phyloP scores from a whole-genome alignment of 257 asterid genomes.

The Solanum gandarillasii region DNA sequence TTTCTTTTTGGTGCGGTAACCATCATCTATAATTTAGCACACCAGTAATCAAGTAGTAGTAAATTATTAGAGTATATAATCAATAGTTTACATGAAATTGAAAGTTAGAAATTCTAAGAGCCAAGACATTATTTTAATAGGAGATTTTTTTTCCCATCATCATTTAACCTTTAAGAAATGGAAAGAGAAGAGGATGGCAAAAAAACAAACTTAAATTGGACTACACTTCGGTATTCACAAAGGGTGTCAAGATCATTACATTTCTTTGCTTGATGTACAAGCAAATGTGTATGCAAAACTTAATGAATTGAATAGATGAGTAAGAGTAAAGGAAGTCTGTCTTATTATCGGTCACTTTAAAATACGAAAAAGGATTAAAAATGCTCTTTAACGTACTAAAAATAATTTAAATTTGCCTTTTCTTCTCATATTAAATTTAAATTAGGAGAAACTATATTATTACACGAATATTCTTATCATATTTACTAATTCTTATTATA shows the following conservation, averaged over 20 bases:
- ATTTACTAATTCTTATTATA: no score
- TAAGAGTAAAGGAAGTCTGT: not conserved
- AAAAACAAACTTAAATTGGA: not conserved
- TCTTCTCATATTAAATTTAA: no score
- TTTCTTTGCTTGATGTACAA: constrained; percentile 15
- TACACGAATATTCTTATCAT: no score
- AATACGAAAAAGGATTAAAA: not conserved
- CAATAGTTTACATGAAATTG: not conserved
- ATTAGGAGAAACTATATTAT: not conserved
- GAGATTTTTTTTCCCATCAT: not conserved
- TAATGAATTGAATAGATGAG: not conserved
- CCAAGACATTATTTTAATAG: not conserved
- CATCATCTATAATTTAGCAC: not conserved
- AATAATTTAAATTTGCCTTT: not conserved
- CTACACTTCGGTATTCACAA: not conserved
- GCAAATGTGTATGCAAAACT: not conserved
- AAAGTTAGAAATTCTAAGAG: not conserved
- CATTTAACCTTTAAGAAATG: not conserved
- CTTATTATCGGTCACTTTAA: not conserved
- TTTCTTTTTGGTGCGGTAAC: not conserved
- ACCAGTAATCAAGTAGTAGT: not conserved
- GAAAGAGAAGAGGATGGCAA: not conserved
- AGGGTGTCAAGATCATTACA: not conserved
- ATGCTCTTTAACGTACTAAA: not conserved
- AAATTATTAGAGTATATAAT: not conserved